These are phyloP conservation scores for Neonectria magnoliae DNA, from an alignment of 2,329 filamentous ascomycete species.

Conservation along the genomic window DNA sequence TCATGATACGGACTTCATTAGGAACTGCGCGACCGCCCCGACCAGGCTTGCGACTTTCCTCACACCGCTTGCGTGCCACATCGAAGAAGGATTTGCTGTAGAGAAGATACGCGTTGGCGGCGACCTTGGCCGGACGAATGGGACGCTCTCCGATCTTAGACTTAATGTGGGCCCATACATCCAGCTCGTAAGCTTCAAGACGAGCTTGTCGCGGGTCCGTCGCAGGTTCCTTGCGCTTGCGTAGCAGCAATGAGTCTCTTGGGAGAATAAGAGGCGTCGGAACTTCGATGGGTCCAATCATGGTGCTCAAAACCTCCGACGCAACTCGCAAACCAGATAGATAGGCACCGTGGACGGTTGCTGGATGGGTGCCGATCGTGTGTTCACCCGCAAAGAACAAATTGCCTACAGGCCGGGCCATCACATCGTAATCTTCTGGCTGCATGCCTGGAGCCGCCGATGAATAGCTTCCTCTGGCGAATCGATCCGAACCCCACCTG, in stretches of 20 bases:
- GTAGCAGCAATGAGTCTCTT: slow-evolving; percentile 61
- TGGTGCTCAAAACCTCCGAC: slow-evolving; percentile 81
- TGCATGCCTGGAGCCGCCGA: slow-evolving; percentile 86
- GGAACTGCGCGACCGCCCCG: slow-evolving; percentile 71
- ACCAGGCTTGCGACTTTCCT: slow-evolving; percentile 69
- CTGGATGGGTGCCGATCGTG: slow-evolving; percentile 93
- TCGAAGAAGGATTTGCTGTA: slow-evolving; percentile 85
- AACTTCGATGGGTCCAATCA: slow-evolving; percentile 84
- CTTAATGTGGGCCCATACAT: slow-evolving; percentile 62
- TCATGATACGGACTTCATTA: slow-evolving; percentile 85
- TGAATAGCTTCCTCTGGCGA: slow-evolving; percentile 94
- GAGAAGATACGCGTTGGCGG: slow-evolving; percentile 87
- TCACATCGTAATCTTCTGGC: slow-evolving; percentile 89
- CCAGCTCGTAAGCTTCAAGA: slow-evolving; percentile 66
- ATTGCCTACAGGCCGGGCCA: slow-evolving; percentile 86
- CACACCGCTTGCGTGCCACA: slow-evolving; percentile 66
- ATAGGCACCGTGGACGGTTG: slow-evolving; percentile 96
- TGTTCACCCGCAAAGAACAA: slow-evolving; percentile 97
- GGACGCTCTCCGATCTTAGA: slow-evolving; percentile 78
- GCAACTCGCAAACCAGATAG: slow-evolving; percentile 91
- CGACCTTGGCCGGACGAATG: slow-evolving; percentile 74
- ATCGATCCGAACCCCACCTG: slow-evolving; percentile 89
- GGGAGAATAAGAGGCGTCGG: slow-evolving; percentile 78
- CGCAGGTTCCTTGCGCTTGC: slow-evolving; percentile 65
- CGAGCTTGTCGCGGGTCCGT: slow-evolving; percentile 62